Conservation (phyloP, 2,329 filamentous ascomycete species). For the Phoma herbarum region DNA sequence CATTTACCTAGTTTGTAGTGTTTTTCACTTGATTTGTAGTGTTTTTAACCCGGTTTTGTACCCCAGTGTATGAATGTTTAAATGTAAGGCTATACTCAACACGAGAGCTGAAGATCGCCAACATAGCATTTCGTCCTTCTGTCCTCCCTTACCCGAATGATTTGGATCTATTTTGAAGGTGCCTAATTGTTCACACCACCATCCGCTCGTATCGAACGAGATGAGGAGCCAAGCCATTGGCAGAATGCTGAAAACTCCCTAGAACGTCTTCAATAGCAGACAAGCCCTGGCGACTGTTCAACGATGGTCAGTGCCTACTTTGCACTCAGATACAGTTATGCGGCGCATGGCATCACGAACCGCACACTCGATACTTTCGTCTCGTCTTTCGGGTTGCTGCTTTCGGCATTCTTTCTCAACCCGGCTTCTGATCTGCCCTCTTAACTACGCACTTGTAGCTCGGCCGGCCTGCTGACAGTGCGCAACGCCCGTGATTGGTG, state of each 20-base stretch:
- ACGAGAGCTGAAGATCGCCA: background rate
- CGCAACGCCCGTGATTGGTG: background rate
- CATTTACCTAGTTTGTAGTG: too few relatives aligned
- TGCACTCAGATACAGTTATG: background rate
- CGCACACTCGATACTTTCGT: background rate
- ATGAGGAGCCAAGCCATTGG: background rate
- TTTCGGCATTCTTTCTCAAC: background rate
- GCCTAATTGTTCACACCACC: background rate
- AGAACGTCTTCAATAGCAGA: background rate
- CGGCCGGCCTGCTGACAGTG: background rate
- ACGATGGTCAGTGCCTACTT: slow-evolving; percentile 2
- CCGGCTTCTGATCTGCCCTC: background rate
- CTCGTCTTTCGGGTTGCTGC: background rate
- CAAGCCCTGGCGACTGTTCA: background rate
- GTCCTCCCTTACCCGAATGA: background rate
- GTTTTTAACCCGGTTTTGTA: too few relatives aligned
- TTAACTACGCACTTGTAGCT: background rate
- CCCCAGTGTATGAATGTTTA: background rate
- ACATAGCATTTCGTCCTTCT: background rate
- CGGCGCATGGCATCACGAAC: background rate
- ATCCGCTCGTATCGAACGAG: background rate
- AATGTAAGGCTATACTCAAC: background rate
- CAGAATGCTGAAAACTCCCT: background rate
- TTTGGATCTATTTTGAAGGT: background rate
- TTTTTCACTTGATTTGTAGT: too few relatives aligned